Evolutionary conservation across 441 rosid species (phyloP), one percentile per base, ranked within the genome.

Genomic region (Pelargonium fulgidum): DNA sequence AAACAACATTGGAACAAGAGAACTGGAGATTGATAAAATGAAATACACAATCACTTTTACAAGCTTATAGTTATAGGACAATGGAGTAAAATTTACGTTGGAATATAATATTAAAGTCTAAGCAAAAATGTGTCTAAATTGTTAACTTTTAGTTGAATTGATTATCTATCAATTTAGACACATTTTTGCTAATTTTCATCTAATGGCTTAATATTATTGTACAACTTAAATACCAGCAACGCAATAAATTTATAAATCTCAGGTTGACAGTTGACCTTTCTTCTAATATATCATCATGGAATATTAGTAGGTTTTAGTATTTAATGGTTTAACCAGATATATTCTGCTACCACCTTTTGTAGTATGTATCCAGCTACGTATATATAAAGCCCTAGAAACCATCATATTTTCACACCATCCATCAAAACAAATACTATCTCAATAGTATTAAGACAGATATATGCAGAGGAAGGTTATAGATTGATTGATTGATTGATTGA

Each of bases 261-360:
- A 24, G 2, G 22, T 16, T 50, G 58, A 50, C 17, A 52, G 1
- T 52, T 16, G 22, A 52, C 59, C 59, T 52, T 14, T 5, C 59
- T 20, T 5, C 59, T 9, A 52, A 5, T 52, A 19, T 52, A 52
- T 7, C 59, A 24, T 24, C 29, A 24, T 24, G 2, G 11, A 8
- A 8, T 8, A 9, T 47, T 9, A 10, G n/a, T 47, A 9, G 17
- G 6, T 9, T 16, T 26, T 20, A 0, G 29, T 52, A 14, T 4
- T 52, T 29, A 47, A 44, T 22, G 48, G 48, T 39, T n/a, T 11
- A 44, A 33, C 66, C 67, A 48, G 19, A 72, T 66, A 65, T 72
- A 72, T 72, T 66, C 70, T 61, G 29, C 58, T 44, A n/a, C 33
- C 22, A 50, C 36, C 56, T 48, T 72, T 16, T 20, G 42, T 17